A percentile compares a stretch with the other conserved stretches of the same genome.
These are phyloP conservation scores for Alternaria ethzedia DNA, from an alignment of 2,329 filamentous ascomycete genomes.

Conservation along the genomic window DNA sequence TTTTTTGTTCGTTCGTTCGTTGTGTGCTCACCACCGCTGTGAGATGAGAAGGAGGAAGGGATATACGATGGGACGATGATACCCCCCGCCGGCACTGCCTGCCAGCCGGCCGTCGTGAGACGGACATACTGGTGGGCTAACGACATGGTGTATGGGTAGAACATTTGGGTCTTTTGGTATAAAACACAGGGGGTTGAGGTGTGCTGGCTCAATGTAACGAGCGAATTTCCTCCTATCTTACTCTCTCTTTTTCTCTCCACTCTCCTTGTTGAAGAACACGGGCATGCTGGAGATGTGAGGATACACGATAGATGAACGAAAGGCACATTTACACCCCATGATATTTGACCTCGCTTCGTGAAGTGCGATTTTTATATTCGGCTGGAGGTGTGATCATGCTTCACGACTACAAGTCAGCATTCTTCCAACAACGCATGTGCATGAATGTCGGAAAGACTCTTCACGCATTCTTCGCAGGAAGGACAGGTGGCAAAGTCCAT, in stretches of 20 bases:
- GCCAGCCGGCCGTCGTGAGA: conserved; percentile 28
- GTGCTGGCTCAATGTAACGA: background rate
- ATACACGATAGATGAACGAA: background rate
- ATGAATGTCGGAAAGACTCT: background rate
- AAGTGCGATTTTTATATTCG: background rate
- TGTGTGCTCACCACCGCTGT: background rate
- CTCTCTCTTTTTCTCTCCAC: background rate
- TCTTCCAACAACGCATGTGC: background rate
- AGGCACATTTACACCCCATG: background rate
- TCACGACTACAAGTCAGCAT: background rate
- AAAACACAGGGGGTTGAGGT: conserved; percentile 1
- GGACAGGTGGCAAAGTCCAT: background rate
- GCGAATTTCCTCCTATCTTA: background rate
- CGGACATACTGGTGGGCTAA: conserved; percentile 22
- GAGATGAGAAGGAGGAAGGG: background rate
- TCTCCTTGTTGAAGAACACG: background rate
- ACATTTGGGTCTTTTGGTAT: conserved; percentile 1
- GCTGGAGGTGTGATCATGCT: background rate
- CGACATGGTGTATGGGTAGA: conserved; percentile 7
- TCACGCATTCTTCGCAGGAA: background rate
- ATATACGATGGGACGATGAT: conserved; percentile 23
- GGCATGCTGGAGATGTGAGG: background rate
- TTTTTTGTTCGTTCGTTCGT: background rate
- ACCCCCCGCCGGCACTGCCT: conserved; percentile 3
- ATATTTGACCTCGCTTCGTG: background rate